These are phyloP conservation scores for Endogone sp. DNA, from an alignment of 192 early-diverging fungal species.

Conservation along the genomic window DNA sequence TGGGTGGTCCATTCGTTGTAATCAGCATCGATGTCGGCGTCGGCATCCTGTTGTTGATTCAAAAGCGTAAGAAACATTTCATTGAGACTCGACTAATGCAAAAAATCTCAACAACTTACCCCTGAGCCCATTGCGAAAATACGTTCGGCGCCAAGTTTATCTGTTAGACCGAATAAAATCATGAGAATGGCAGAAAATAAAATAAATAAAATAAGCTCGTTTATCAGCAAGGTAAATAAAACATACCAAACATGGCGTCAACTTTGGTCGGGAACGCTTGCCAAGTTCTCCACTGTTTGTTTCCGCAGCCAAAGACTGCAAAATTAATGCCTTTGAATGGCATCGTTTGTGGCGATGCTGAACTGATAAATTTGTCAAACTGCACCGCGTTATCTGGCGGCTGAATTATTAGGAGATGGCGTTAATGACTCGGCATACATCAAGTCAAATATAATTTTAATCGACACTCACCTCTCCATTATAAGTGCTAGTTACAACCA, in stretches of 20 bases:
- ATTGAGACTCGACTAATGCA: no score
- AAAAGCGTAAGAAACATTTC: no score
- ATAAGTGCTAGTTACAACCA: constrained; percentile 43
- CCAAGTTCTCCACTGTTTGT: constrained; percentile 57
- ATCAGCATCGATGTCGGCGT: constrained; percentile 36
- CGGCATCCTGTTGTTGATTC: constrained; percentile 48
- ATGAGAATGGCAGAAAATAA: no score
- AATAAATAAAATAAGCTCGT: no score
- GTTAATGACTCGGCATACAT: no score
- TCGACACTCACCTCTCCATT: no score
- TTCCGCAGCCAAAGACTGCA: constrained; percentile 57
- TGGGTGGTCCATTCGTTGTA: constrained; percentile 28
- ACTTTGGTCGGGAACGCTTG: constrained; percentile 48
- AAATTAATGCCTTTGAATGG: constrained; percentile 36
- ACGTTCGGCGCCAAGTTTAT: constrained; percentile 40
- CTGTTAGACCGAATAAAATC: no score
- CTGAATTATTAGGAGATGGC: no score
- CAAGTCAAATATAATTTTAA: no score
- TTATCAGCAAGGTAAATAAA: no score
- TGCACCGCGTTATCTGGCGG: constrained; percentile 51
- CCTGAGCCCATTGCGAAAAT: constrained; percentile 36
- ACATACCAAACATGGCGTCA: no score
- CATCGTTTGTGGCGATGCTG: constrained; percentile 1
- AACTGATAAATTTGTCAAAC: constrained; percentile 33
- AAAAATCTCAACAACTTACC: no score